These are phyloP conservation scores for Cytospora chrysosperma DNA, from an alignment of 2,329 filamentous ascomycete species.

Conservation along the genomic window DNA sequence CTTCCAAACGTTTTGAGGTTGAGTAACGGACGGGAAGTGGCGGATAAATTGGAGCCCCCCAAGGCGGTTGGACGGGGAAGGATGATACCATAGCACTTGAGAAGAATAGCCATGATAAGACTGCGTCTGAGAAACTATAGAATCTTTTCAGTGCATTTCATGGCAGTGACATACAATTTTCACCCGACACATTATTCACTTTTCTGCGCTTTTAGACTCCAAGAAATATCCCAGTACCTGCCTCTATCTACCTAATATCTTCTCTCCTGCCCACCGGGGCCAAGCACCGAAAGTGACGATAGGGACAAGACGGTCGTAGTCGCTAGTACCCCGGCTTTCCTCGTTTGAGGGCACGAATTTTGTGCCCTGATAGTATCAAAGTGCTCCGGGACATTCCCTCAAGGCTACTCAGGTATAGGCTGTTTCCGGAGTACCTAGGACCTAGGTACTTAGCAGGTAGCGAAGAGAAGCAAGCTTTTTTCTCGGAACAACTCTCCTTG, in stretches of 20 bases:
- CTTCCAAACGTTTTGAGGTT: not conserved
- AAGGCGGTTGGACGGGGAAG: not conserved
- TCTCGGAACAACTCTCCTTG: no score
- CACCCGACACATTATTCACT: no score
- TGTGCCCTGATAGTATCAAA: conserved; percentile 23
- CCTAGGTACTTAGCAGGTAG: no score
- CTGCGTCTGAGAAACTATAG: not conserved
- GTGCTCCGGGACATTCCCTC: no score
- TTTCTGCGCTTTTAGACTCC: no score
- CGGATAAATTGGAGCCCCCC: not conserved
- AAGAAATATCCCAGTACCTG: no score
- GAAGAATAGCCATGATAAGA: not conserved
- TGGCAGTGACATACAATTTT: not conserved
- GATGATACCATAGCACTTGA: not conserved
- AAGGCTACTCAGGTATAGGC: no score
- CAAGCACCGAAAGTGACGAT: not conserved
- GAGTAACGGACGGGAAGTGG: not conserved
- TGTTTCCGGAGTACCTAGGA: no score
- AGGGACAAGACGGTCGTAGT: not conserved
- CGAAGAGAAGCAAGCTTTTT: no score
- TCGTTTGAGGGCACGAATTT: not conserved
- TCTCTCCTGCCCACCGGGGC: not conserved
- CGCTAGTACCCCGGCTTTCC: not conserved
- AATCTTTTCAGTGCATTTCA: not conserved
- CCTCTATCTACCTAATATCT: no score